Conservation (phyloP, 1,139 yeast species). For the Eremothecium coryli region DNA sequence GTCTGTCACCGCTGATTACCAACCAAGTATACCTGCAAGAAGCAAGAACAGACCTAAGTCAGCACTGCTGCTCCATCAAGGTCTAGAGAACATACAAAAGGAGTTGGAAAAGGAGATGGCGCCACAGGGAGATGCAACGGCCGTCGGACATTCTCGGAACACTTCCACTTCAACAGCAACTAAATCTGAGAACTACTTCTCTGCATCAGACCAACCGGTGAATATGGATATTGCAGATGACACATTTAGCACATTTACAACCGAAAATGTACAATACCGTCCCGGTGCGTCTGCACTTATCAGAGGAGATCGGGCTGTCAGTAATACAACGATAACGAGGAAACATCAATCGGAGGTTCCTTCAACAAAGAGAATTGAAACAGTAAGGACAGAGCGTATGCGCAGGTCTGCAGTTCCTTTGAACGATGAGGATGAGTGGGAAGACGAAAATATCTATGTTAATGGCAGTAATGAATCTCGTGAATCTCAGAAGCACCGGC, state of each 20-base stretch:
- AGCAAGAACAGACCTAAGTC: conserved; percentile 27
- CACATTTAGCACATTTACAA: background rate
- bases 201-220: conserved; percentile 14
- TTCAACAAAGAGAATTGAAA: background rate
- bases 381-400: background rate
- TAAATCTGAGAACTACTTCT: conserved; percentile 18
- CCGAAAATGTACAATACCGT: background rate
- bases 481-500: conserved; percentile 6
- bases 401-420: background rate
- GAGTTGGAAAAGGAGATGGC: conserved; percentile 12
- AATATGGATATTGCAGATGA: background rate
- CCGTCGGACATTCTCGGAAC: conserved; percentile 3
- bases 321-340: background rate
- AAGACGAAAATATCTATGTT: conserved; percentile 4
- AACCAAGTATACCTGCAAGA: conserved; percentile 29
- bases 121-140: background rate
- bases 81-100: conserved; percentile 13
- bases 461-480: background rate
- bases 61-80: conserved; percentile 19
- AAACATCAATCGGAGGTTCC: conserved; percentile 1
- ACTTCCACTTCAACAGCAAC: conserved; percentile 13
- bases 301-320: conserved; percentile 10
- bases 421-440: conserved; percentile 2
- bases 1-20: conserved; percentile 18
- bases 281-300: conserved; percentile 2